Percentiles rank a stretch among this genome's conserved stretches.
phyloP scores from a whole-genome alignment of 495 filamentous ascomycete species.

The Aspergillus bertholletiae region DNA sequence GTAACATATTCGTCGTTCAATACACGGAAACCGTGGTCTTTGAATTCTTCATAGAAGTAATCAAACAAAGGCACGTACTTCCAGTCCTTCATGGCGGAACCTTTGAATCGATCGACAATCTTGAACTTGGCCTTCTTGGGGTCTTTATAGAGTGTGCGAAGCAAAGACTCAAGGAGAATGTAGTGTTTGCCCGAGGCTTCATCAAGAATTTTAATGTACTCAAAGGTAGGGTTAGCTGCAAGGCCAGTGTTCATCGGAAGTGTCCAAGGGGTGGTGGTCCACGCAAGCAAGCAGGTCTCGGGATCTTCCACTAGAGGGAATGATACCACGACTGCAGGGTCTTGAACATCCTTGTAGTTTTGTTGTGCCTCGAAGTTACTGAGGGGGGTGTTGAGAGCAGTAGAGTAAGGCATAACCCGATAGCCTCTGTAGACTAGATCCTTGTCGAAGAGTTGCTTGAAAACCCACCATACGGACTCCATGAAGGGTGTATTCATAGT shows the following conservation, averaged over 20 bases:
- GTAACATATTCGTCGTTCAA: conserved; percentile 88
- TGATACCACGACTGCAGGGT: conserved; percentile 85
- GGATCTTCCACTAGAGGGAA: conserved; percentile 80
- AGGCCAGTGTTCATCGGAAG: conserved; percentile 80
- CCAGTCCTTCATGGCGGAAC: conserved; percentile 87
- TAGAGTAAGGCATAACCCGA: conserved; percentile 93
- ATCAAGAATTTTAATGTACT: conserved; percentile 91
- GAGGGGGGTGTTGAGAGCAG: conserved; percentile 81
- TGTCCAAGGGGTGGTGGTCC: conserved; percentile 98
- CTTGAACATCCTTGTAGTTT: conserved; percentile 91
- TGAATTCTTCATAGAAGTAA: conserved; percentile 93
- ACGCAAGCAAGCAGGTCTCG: conserved; percentile 73
- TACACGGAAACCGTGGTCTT: conserved; percentile 80
- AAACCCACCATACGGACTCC: conserved; percentile 97
- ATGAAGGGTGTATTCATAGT: conserved; percentile 94
- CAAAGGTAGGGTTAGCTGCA: conserved; percentile 82
- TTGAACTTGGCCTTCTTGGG: conserved; percentile 97
- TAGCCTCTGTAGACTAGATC: conserved; percentile 84
- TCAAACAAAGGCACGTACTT: conserved; percentile 88
- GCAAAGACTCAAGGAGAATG: conserved; percentile 80
- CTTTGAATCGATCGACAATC: conserved; percentile 76
- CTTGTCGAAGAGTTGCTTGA: conserved; percentile 89
- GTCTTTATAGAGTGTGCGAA: conserved; percentile 89
- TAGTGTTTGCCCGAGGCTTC: conserved; percentile 78
- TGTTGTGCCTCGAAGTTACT: conserved; percentile 94